Evolutionary conservation across 805 yeast genomes (phyloP).

Genomic region (Teunomyces funiuensis): DNA sequence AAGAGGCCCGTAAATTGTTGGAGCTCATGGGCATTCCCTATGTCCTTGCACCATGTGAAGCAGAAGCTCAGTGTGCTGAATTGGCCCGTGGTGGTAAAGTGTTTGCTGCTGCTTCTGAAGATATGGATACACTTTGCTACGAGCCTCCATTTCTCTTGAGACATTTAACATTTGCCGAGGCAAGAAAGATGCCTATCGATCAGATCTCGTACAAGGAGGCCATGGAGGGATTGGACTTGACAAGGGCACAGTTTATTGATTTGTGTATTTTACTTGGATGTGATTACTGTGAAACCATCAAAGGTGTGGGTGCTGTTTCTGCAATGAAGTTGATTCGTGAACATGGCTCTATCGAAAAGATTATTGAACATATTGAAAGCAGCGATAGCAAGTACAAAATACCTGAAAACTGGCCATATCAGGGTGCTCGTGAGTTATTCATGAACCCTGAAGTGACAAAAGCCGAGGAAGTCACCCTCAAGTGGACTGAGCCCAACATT

Average conservation of each 20-base stretch:
- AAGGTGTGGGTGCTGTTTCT: conserved; percentile 95
- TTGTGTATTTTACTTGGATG: conserved; percentile 92
- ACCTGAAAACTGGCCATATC: conserved; percentile 94
- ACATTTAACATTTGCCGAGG: conserved; percentile 91
- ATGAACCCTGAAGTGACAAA: conserved; percentile 75
- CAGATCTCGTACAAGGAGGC: conserved; percentile 72
- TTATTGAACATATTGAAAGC: conserved; percentile 62
- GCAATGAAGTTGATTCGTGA: conserved; percentile 87
- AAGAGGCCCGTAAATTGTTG: conserved; percentile 82
- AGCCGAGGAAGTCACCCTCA: conserved; percentile 62
- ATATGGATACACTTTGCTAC: conserved; percentile 97
- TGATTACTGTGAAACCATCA: conserved; percentile 94
- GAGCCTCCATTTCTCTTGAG: conserved; percentile 80
- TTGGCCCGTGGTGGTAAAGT: conserved; percentile 88
- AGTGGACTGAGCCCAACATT: conserved; percentile 88
- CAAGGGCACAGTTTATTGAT: conserved; percentile 75
- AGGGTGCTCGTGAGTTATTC: conserved; percentile 83
- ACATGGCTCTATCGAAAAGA: conserved; percentile 76
- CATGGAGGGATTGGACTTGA: conserved; percentile 75
- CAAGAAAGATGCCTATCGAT: conserved; percentile 87
- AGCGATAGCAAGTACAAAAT: conserved; percentile 67
- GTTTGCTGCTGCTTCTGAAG: conserved; percentile 96
- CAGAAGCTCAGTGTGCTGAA: conserved; percentile 98
- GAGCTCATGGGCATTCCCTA: conserved; percentile 93
- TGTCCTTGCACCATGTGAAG: conserved; percentile 95